A percentile compares a stretch with the other conserved stretches of the same genome.
phyloP scores from a whole-genome alignment of 2,329 filamentous ascomycete species.

The Phaeosphaeriaceae sp. region DNA sequence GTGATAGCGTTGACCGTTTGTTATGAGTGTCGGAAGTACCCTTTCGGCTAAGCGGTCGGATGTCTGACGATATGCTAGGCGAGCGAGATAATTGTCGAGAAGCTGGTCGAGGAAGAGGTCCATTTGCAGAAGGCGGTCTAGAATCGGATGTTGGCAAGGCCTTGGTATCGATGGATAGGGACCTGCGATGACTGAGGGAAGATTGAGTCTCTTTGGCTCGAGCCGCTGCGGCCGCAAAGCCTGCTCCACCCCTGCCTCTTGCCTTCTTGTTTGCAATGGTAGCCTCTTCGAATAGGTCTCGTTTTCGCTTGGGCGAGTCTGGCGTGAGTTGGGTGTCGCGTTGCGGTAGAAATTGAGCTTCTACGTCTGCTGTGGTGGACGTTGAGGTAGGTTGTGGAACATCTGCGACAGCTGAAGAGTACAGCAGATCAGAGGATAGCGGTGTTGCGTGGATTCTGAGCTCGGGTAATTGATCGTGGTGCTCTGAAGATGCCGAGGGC shows the following conservation, averaged over 20 bases:
- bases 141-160: conserved; percentile 24
- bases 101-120: conserved; percentile 24
- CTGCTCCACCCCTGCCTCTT: conserved; percentile 51
- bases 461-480: conserved; percentile 26
- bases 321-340: conserved; percentile 30
- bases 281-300: conserved; percentile 57
- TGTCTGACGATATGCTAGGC: conserved; percentile 42
- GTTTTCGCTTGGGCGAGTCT: conserved; percentile 50
- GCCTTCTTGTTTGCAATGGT: conserved; percentile 52
- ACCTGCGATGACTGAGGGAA: conserved; percentile 41
- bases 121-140: conserved; percentile 34
- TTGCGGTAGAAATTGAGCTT: conserved; percentile 44
- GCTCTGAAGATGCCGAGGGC: conserved; percentile 38
- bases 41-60: conserved; percentile 39
- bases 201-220: conserved; percentile 36
- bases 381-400: conserved; percentile 15
- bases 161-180: conserved; percentile 38
- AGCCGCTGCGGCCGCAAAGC: conserved; percentile 52
- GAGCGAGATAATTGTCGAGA: conserved; percentile 40
- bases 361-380: conserved; percentile 12
- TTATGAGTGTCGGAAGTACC: conserved; percentile 29
- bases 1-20: conserved; percentile 42
- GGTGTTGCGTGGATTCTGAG: conserved; percentile 50
- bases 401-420: conserved; percentile 10
- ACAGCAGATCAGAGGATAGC: conserved; percentile 52